Conservation (phyloP, 768 basidiomycete species). For the Piloderma croceum region DNA sequence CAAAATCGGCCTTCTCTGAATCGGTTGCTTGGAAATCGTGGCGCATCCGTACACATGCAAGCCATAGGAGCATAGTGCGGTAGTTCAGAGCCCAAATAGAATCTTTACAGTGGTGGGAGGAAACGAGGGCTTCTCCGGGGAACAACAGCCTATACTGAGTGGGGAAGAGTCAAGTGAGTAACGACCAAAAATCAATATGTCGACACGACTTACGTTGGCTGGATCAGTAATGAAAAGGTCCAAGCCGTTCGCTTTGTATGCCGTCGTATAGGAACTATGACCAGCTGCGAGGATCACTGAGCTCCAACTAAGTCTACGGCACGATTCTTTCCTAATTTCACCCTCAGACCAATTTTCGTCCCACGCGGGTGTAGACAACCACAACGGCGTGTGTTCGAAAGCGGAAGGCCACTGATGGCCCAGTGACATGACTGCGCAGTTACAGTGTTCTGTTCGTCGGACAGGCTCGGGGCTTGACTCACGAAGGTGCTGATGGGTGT, state of each 20-base stretch:
- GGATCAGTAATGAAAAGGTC: conserved; percentile 59
- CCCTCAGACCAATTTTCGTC: conserved; percentile 48
- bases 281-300: conserved; percentile 58
- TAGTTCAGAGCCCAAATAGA: conserved; percentile 74
- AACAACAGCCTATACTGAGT: conserved; percentile 66
- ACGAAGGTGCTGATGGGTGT: neutral
- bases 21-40: conserved; percentile 21
- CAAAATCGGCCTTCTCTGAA: conserved; percentile 53
- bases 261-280: conserved; percentile 54
- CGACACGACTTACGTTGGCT: conserved; percentile 48
- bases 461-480: no score
- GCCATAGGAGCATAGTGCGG: conserved; percentile 67
- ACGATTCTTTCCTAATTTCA: conserved; percentile 67
- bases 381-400: conserved; percentile 51
- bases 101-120: conserved; percentile 41
- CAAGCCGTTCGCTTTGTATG: conserved; percentile 32
- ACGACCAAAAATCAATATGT: neutral
- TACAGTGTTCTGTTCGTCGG: conserved; percentile 28
- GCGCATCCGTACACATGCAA: conserved; percentile 62
- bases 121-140: conserved; percentile 52
- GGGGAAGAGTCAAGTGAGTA: conserved; percentile 1
- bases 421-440: conserved; percentile 47
- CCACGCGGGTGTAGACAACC: conserved; percentile 65
- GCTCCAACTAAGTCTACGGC: conserved; percentile 71
- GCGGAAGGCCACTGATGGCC: conserved; percentile 45